Evolutionary conservation across 2,329 filamentous ascomycete genomes (phyloP).

Genomic region (Beauveria pseudobassiana): DNA sequence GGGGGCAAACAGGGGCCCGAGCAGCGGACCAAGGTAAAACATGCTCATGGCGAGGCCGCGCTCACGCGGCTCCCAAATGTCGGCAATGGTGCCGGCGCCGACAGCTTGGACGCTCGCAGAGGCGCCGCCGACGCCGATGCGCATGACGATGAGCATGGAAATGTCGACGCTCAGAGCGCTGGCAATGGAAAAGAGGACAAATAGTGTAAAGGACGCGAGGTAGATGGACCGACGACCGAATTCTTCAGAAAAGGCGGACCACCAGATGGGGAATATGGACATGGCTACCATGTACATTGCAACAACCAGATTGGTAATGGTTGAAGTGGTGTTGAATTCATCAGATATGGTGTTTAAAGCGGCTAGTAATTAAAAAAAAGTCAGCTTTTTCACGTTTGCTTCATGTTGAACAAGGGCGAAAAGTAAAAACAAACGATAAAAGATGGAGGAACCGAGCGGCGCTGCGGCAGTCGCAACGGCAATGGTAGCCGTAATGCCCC

Average conservation of each 20-base stretch:
- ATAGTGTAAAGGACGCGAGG: slow-evolving; percentile 59
- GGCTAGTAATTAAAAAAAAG: not conserved
- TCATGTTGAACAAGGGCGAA: too few relatives aligned
- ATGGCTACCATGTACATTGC: slow-evolving; percentile 53
- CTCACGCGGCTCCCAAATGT: slow-evolving; percentile 60
- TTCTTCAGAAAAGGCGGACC: slow-evolving; percentile 67
- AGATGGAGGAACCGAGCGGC: slow-evolving; percentile 77
- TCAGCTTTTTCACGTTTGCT: not conserved
- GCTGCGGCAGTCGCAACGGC: slow-evolving; percentile 69
- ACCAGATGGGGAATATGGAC: slow-evolving; percentile 73
- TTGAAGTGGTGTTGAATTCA: slow-evolving; percentile 1
- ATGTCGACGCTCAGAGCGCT: slow-evolving; percentile 59
- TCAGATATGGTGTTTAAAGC: not conserved
- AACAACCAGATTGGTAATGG: slow-evolving; percentile 8
- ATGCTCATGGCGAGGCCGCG: slow-evolving; percentile 65
- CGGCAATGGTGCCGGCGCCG: slow-evolving; percentile 7
- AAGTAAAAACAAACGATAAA: slow-evolving; percentile 57
- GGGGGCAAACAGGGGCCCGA: slow-evolving; percentile 61
- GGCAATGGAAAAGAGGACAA: slow-evolving; percentile 57
- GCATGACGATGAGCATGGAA: slow-evolving; percentile 64
- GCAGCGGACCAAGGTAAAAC: slow-evolving; percentile 68
- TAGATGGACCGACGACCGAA: slow-evolving; percentile 64
- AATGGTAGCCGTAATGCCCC: slow-evolving; percentile 73
- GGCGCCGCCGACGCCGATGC: slow-evolving; percentile 62
- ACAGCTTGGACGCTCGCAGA: slow-evolving; percentile 45